Percentiles rank a stretch among this genome's conserved stretches.
phyloP scores from a whole-genome alignment of 2,329 filamentous ascomycete species.

The Mycogone perniciosa region DNA sequence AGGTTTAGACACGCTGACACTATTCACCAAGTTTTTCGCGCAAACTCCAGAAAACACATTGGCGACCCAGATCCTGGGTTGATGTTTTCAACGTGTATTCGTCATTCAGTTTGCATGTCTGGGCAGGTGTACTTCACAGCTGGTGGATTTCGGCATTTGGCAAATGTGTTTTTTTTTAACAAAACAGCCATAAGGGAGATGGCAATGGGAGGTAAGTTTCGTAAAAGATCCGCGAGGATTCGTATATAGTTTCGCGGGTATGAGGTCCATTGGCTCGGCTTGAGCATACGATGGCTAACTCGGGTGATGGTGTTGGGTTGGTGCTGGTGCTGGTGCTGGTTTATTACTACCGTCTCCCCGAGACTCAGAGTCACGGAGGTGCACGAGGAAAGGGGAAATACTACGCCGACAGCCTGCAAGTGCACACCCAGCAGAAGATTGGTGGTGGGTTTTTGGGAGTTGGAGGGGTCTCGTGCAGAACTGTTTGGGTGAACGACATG shows the following conservation, averaged over 20 bases:
- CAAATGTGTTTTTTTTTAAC: constrained; percentile 1
- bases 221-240: constrained; percentile 33
- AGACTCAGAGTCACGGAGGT: constrained; percentile 20
- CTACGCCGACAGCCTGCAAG: constrained; percentile 9
- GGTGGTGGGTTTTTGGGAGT: constrained; percentile 1
- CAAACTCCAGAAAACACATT: too few relatives aligned
- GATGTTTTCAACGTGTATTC: too few relatives aligned
- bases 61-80: too few relatives aligned
- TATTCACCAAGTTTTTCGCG: too few relatives aligned
- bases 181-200: constrained; percentile 1
- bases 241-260: constrained; percentile 27
- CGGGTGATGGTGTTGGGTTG: not conserved
- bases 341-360: not conserved
- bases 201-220: constrained; percentile 15
- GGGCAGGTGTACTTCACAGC: not conserved
- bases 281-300: not conserved
- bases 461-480: constrained; percentile 4
- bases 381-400: constrained; percentile 6
- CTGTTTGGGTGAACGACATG: constrained; percentile 5
- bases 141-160: not conserved
- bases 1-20: too few relatives aligned
- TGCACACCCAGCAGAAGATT: constrained; percentile 7
- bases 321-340: not conserved
- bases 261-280: not conserved
- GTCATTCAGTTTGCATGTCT: too few relatives aligned